Base-by-base conservation (phyloP, 495 filamentous ascomycete genomes). In the Xylaria flabelliformis region DNA sequence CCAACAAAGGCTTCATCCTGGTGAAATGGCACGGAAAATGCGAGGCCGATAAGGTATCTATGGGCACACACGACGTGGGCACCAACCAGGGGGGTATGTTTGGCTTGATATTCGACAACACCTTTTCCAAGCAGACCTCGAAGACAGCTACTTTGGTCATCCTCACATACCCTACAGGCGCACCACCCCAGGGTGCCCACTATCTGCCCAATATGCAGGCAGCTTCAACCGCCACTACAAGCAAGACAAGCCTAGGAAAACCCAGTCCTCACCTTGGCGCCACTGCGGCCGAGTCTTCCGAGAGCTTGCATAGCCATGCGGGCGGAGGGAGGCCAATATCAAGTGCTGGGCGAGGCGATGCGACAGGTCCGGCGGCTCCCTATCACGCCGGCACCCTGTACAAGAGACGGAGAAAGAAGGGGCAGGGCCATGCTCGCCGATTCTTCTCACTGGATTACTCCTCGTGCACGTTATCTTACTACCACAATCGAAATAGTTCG, bases 81-180 rank as follows among this genome's bases (percentile, higher is more conserved):
- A 75, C 81, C 50, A 88, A 86, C 17, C 89, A 93, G 66, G 93
- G 92, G 3, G 96, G 95, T 69, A 98, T 97, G 90, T 99, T 97
- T 81, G 96, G 94, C 41, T 86, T 99, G 67, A 93, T 98, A 34
- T 97, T 99, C 78, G 96, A 99, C 87, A 99, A 99, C 78, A 99
- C 97, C 42, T 98, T 98, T 80, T 97, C 95, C 63, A 98, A 97
- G 83, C 92, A 94, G 78, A 90, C 94, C 51, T 94, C 94, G 64
- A 99, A 99, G 82, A 97, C 92, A 50, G 93, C 93, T 15, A 98
- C 95, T 24, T 92, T 98, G 73, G 95, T 98, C 24, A 88, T 98
- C 55, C 87, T 98, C 74, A 98, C 94, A 17, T 97, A 98, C 75
- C 94, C 95, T 42, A 94, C 93, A 46, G 90, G 90, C 72, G 85